Conservation (phyloP, 2,329 filamentous ascomycete species). For the Chaetoscypha palmicola region DNA sequence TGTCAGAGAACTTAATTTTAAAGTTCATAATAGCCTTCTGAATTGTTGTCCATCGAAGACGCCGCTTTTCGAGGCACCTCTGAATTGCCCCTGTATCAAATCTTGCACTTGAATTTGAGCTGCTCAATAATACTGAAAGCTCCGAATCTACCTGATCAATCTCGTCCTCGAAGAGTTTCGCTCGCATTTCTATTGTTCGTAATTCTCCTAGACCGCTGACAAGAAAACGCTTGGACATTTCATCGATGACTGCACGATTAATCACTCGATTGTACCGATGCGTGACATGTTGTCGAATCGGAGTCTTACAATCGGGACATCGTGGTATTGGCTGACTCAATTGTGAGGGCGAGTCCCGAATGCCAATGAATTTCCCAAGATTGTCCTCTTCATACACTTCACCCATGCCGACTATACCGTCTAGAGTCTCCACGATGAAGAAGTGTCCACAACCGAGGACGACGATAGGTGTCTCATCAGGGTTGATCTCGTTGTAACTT, state of each 20-base stretch:
- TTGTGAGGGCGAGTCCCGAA: not conserved
- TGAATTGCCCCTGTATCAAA: not conserved
- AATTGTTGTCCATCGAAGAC: slow-evolving; percentile 15
- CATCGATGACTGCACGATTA: slow-evolving; percentile 32
- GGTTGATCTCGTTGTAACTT: slow-evolving; percentile 48
- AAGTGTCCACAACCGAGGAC: slow-evolving; percentile 59
- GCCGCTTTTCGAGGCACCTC: slow-evolving; percentile 14
- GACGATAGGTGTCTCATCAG: slow-evolving; percentile 54
- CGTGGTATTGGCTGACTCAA: slow-evolving; percentile 8
- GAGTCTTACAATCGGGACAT: slow-evolving; percentile 31
- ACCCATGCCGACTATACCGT: slow-evolving; percentile 36
- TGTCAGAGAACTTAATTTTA: slow-evolving; percentile 21
- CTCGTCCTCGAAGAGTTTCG: slow-evolving; percentile 1
- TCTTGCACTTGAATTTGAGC: not conserved
- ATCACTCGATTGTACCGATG: slow-evolving; percentile 33
- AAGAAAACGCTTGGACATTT: slow-evolving; percentile 32
- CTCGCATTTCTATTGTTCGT: slow-evolving; percentile 20
- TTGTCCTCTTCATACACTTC: slow-evolving; percentile 1
- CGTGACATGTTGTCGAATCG: slow-evolving; percentile 28
- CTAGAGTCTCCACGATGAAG: slow-evolving; percentile 51
- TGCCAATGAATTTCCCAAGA: not conserved
- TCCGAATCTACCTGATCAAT: too few relatives aligned
- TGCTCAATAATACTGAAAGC: slow-evolving; percentile 6
- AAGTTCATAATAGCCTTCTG: slow-evolving; percentile 22
- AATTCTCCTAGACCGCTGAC: slow-evolving; percentile 24